Conservation (phyloP, 306 rosid species). For the Corylus avellana region DNA sequence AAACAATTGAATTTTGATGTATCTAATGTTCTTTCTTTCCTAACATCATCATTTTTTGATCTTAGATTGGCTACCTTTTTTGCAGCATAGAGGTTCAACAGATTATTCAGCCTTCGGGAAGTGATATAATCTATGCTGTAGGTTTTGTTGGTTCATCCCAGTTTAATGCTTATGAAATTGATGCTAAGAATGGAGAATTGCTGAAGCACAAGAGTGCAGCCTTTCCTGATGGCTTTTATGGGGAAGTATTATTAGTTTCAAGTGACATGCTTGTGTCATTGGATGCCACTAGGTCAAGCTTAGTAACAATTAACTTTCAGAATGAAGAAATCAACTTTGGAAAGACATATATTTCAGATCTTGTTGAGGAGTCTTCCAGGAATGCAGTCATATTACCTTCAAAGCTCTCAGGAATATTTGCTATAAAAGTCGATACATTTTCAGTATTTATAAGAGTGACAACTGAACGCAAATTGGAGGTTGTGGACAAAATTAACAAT, state of each 20-base stretch:
- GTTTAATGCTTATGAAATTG: constrained; percentile 56
- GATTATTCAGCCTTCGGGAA: constrained; percentile 57
- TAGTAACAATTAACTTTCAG: constrained; percentile 56
- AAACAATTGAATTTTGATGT: constrained; percentile 17
- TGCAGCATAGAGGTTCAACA: constrained; percentile 80
- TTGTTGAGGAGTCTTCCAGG: constrained; percentile 56
- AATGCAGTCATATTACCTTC: constrained; percentile 61
- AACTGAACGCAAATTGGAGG: constrained; percentile 63
- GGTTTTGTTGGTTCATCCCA: constrained; percentile 72
- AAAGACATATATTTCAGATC: constrained; percentile 51
- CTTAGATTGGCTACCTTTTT: constrained; percentile 34
- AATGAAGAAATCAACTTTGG: constrained; percentile 61
- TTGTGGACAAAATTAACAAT: constrained; percentile 61
- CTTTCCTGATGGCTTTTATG: constrained; percentile 62
- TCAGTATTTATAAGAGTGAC: constrained; percentile 55
- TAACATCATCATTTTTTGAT: constrained; percentile 36
- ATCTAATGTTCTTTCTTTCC: constrained; percentile 5
- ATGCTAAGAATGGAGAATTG: constrained; percentile 74
- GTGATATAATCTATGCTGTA: constrained; percentile 55
- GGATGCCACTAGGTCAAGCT: constrained; percentile 64
- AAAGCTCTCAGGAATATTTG: constrained; percentile 70
- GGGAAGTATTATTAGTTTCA: constrained; percentile 69
- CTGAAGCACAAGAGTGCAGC: constrained; percentile 51
- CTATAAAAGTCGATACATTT: constrained; percentile 50
- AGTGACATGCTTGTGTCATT: constrained; percentile 63